A percentile compares a stretch with the other conserved stretches of the same genome.
phyloP scores from a whole-genome alignment of 352 stramenopile species.

The Aphanomyces cochlioides region DNA sequence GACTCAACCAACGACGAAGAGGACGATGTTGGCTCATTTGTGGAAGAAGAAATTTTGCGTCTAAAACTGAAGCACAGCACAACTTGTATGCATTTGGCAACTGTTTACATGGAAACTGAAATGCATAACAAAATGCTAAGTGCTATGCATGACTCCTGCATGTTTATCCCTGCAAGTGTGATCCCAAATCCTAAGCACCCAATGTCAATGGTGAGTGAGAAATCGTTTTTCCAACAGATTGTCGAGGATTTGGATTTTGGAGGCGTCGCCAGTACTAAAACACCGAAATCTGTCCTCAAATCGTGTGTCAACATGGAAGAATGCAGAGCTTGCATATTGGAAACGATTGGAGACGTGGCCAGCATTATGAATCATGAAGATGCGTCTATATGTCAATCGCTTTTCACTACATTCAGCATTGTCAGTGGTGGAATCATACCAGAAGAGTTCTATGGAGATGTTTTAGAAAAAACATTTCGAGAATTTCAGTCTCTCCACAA shows the following conservation, averaged over 20 bases:
- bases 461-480: not conserved
- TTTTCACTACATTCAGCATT: conserved; percentile 38
- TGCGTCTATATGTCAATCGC: conserved; percentile 31
- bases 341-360: conserved; percentile 66
- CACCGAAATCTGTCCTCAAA: not conserved
- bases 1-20: conserved; percentile 16
- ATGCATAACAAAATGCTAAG: conserved; percentile 43
- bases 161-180: conserved; percentile 35
- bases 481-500: not conserved
- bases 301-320: not conserved
- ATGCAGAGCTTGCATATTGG: conserved; percentile 48
- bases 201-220: not conserved
- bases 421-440: conserved; percentile 43
- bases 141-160: conserved; percentile 47
- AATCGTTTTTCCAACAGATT: not conserved
- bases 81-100: conserved; percentile 56
- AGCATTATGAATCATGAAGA: conserved; percentile 28
- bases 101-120: conserved; percentile 39
- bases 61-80: conserved; percentile 76
- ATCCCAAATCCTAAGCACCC: not conserved
- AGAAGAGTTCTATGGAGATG: not conserved
- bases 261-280: not conserved
- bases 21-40: conserved; percentile 59
- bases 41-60: conserved; percentile 69
- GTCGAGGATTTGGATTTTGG: conserved; percentile 16